Evolutionary conservation across 257 asterid species (phyloP).

Genomic region (Nemophila menziesii): DNA sequence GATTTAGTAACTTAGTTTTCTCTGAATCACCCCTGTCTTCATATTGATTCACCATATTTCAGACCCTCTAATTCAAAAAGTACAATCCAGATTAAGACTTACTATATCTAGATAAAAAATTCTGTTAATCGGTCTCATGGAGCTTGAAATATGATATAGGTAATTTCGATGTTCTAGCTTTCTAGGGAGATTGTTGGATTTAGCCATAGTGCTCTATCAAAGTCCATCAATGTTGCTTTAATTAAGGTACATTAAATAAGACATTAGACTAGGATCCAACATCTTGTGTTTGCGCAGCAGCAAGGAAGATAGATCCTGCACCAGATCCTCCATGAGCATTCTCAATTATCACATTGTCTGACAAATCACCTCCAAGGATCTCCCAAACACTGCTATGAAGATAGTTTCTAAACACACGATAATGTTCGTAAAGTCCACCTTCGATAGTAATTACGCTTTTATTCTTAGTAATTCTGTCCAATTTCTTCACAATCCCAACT

Average conservation of each 20-base stretch:
- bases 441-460: conserved; percentile 52
- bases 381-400: conserved; percentile 78
- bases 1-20: too few relatives aligned
- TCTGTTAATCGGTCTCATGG: too few relatives aligned
- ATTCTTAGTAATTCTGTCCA: conserved; percentile 37
- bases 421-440: conserved; percentile 66
- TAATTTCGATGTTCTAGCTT: too few relatives aligned
- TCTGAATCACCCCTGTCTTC: too few relatives aligned
- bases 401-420: conserved; percentile 58
- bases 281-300: conserved; percentile 48
- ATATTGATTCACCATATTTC: too few relatives aligned
- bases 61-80: too few relatives aligned
- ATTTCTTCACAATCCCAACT: conserved; percentile 52
- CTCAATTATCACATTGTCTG: conserved; percentile 53
- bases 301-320: conserved; percentile 56
- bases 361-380: conserved; percentile 59
- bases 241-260: too few relatives aligned
- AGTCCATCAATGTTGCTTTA: too few relatives aligned
- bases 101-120: too few relatives aligned
- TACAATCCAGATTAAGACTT: too few relatives aligned
- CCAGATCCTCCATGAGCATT: conserved; percentile 76
- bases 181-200: too few relatives aligned
- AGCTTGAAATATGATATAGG: too few relatives aligned
- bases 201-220: neutral
- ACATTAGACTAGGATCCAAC: conserved; percentile 12